Conservation (phyloP, 345 rosid species). For the Ailanthus altissimus region DNA sequence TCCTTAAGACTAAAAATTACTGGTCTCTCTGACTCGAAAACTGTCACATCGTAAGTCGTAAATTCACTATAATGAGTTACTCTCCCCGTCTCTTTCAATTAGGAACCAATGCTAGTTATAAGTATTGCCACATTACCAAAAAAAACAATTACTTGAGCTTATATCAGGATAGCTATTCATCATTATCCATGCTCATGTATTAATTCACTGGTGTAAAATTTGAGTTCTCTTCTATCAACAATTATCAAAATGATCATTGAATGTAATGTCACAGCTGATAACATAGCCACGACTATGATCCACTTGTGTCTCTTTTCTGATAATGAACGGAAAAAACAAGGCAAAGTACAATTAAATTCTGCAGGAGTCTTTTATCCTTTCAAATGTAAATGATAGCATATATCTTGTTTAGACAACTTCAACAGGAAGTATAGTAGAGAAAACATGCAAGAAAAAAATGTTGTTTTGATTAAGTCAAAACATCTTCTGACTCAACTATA, state of each 20-base stretch:
- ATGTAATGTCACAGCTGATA: slow-evolving; percentile 35
- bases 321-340: slow-evolving; percentile 11
- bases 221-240: slow-evolving; percentile 17
- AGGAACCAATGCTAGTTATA: too few species aligned
- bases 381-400: neutral
- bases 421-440: neutral
- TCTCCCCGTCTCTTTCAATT: neutral
- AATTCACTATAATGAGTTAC: slow-evolving; percentile 6
- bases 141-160: too few species aligned
- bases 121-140: too few species aligned
- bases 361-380: too few species aligned
- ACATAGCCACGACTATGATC: slow-evolving; percentile 33
- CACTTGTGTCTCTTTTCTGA: slow-evolving; percentile 35
- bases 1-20: slow-evolving; percentile 42
- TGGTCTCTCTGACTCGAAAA: slow-evolving; percentile 59
- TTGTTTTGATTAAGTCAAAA: neutral
- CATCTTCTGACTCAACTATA: neutral
- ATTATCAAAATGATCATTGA: slow-evolving; percentile 24
- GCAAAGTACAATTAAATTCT: slow-evolving; percentile 4
- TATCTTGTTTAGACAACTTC: neutral
- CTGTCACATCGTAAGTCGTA: slow-evolving; percentile 31
- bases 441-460: neutral
- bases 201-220: too few species aligned
- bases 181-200: too few species aligned
- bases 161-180: too few species aligned